Percentiles rank a stretch among this genome's conserved stretches.
These are phyloP conservation scores for Cymodocea nodosa DNA, from an alignment of 116 monocot genomes.

Conservation along the genomic window DNA sequence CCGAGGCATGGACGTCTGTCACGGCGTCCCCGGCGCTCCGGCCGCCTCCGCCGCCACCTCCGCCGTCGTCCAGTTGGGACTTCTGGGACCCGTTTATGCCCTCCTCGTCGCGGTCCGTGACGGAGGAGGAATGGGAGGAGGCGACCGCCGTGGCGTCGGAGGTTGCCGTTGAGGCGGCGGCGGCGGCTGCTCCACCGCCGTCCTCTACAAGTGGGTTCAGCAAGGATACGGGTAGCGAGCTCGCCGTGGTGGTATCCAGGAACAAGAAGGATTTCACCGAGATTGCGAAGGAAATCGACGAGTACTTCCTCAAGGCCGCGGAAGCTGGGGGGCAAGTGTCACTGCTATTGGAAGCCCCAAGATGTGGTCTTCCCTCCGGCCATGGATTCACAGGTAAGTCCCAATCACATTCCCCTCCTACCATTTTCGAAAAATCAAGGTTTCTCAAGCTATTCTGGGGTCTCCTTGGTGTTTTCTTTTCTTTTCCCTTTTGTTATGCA, in stretches of 20 bases:
- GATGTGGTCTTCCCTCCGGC: constrained; percentile 19
- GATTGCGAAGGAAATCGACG: constrained; percentile 82
- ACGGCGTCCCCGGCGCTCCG: constrained; percentile 33
- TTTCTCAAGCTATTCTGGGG: background rate
- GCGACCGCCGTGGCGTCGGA: constrained; percentile 25
- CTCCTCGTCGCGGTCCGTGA: constrained; percentile 33
- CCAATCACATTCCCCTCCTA: background rate
- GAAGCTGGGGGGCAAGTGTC: constrained; percentile 55
- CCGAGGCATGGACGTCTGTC: constrained; percentile 49
- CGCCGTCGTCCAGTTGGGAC: constrained; percentile 57
- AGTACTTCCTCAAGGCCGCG: constrained; percentile 81
- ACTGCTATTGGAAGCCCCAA: constrained; percentile 41
- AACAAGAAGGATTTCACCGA: constrained; percentile 51
- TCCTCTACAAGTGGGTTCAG: constrained; percentile 22
- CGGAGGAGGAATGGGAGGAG: constrained; percentile 66
- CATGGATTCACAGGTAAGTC: constrained; percentile 23
- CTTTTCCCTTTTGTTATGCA: constrained; percentile 10
- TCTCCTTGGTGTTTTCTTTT: background rate
- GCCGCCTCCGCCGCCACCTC: constrained; percentile 57
- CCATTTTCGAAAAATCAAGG: constrained; percentile 1
- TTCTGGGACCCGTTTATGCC: constrained; percentile 92
- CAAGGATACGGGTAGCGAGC: constrained; percentile 37
- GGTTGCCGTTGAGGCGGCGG: constrained; percentile 12
- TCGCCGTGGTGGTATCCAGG: constrained; percentile 60
- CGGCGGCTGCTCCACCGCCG: constrained; percentile 23